Percentiles rank a stretch among this genome's conserved stretches.
phyloP scores from a whole-genome alignment of 495 filamentous ascomycete species.

The Neurospora intermedia region DNA sequence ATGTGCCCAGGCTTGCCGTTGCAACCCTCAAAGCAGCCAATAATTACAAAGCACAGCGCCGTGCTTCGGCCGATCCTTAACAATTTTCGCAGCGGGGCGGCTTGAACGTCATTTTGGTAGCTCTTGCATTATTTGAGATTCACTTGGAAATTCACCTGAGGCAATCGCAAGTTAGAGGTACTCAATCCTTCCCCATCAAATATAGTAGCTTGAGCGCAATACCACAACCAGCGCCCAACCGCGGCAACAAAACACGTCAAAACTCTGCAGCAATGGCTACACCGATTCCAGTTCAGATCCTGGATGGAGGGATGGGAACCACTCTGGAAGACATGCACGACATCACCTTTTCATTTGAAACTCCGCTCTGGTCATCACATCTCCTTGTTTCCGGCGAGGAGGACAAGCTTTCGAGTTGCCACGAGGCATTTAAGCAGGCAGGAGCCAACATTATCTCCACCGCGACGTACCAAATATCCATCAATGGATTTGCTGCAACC shows the following conservation, averaged over 20 bases:
- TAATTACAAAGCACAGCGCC: background rate
- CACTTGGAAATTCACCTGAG: background rate
- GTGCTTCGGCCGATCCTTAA: background rate
- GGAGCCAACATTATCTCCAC: conserved; percentile 51
- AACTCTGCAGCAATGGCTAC: background rate
- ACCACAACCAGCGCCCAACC: background rate
- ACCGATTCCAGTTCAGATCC: conserved; percentile 31
- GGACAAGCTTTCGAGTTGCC: conserved; percentile 38
- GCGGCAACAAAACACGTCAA: background rate
- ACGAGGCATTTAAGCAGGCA: conserved; percentile 40
- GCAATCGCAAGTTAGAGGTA: background rate
- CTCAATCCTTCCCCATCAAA: background rate
- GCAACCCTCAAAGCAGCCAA: background rate
- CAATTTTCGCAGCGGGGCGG: background rate
- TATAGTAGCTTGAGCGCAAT: background rate
- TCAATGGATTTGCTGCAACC: conserved; percentile 40
- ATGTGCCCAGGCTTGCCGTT: background rate
- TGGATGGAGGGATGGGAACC: conserved; percentile 59
- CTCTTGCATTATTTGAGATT: background rate
- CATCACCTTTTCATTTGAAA: conserved; percentile 31
- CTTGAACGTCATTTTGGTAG: background rate
- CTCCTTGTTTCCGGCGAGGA: conserved; percentile 41
- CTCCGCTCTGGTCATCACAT: conserved; percentile 56
- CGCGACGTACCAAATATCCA: conserved; percentile 54
- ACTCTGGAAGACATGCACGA: conserved; percentile 47